Evolutionary conservation across 164 flowering plant species (phyloP), one percentile per base, ranked within the genome.

Genomic region (Berberis thunbergii): DNA sequence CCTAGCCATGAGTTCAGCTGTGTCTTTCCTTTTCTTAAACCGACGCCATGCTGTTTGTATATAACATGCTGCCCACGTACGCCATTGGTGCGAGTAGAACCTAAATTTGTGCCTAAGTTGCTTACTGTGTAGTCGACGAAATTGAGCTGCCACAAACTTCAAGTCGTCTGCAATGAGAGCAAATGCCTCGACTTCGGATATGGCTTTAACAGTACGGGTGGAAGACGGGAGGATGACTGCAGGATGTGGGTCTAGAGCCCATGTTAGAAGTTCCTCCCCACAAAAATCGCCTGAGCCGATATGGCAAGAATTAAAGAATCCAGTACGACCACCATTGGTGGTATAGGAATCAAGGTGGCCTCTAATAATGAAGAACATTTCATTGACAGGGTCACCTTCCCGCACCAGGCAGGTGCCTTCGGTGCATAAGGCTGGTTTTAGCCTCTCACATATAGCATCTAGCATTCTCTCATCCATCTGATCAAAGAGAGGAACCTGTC

Each of bases 391-490:
- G 69, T 93, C 98, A 2, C 97, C 97, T 65, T 93, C 98, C 0
- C 96, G 84, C 39, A 88, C 87, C 6, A 90, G 72, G 70, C 76
- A 82, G 7, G 97, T 85, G 44, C 89, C 95, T 41, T 82, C 75
- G 0, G 95, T 88, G 73, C 85, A 79, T 42, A 90, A 69, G 0
- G 97, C 86, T 0, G 96, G 98, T 50, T 85, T 88, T 2, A 93
- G 91, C 77, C 97, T 72, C 85, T 93, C 98, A 46, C 94, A 88
- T 70, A 93, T 87, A 1, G 97, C 97, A 54, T 93, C 97, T 41
- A 93, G 77, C 87, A 83, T 86, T 39, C 88, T 71, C 60, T 90
- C 97, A 58, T 93, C 98, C 97, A 93, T 88, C 73, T 88, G 86
- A 72, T 90, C 96, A 56, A 93, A 90, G 65, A 93, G 64, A 2